Evolutionary conservation across 192 early-diverging fungal species (phyloP), one percentile per base, ranked within the genome.

Genomic region (Coemansia sp.): DNA sequence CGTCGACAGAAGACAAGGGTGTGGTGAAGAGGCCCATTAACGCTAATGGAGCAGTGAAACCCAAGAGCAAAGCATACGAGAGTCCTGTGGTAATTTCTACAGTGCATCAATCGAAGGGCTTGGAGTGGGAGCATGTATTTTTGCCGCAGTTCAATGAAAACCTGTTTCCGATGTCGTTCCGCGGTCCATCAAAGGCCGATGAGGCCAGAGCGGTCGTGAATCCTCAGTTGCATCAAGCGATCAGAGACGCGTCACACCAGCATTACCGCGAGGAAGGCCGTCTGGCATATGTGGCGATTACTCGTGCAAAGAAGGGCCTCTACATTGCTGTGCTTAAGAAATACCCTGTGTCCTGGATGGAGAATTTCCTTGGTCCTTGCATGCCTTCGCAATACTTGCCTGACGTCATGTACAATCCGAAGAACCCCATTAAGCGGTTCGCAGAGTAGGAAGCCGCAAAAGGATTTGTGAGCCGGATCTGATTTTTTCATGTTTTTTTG

Each of bases 101-200:
- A 0, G 70, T 81, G 63, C 79, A 81, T 34, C 79, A 81, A 60
- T 73, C 73, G 6, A 81, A 81, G 60, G 73, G 69, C 0, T 62
- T 81, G 32, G 73, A 76, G 62, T 76, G 73, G 79, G 57, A 69
- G 63, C 73, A 76, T 30, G 73, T 76, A 6, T 81, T 76, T 62
- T 21, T 81, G 8, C 73, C 73, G 26, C 69, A 81, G n/a, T 81
- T 81, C 25, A 76, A 55, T 57, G 79, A 81, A 26, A 24, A 54
- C 38, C n/a, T 81, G 31, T 76, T 76, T 22, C 79, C 79, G 0
- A 81, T 81, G 79, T 56, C 61, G 0, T 80, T 68, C 64, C 71
- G 69, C 34, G 67, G 60, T 0, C 44, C 23, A 0, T 41, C 60
- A 0, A 34, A 24, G 2, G 74, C 66, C 0, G 69, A 76, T 30